Evolutionary conservation across 768 basidiomycete species (phyloP), one percentile per base, ranked within the genome.

Genomic region (Podaxis sp.): DNA sequence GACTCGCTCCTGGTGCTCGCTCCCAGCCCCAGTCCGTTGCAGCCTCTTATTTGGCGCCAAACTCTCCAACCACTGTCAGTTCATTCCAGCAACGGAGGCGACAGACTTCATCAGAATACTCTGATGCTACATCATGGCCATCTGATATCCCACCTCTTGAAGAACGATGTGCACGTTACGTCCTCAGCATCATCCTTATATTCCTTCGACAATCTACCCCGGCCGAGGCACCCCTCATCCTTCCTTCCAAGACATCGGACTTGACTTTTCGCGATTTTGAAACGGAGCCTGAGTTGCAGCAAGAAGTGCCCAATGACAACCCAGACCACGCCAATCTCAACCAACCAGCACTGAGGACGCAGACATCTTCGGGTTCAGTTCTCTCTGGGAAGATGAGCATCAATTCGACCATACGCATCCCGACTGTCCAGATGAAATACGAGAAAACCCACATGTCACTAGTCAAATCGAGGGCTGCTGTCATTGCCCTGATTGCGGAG

Each of bases 161-260:
- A 62, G 94, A 95, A 62, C 79, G 80, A 37, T 88, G 91, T 65
- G 92, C 91, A 25, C 85, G 82, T 70, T 93, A 93, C 70, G 80
- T 93, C 48, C 76, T 95, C 56, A 87, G 86, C 69, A 87, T 94
- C 47, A 87, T 95, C 84, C 82, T 91, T 16, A 73, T 88, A n/a
- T 91, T 90, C 70, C 80, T 93, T 37, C 83, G 91, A 16, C 87
- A 91, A 69, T 88, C 89, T 0, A 77, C 84, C 0, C 75, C 81
- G 36, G 72, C 79, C 21, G 86, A 89, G 16, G 73, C 75, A 35
- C 84, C 84, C 16, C 68, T 77, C 18, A 75, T 83, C 68, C 80
- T 84, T 18, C 83, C 84, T 21, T 85, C 80, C 64, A 77, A 82
- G 35, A 85, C 81, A 21, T 82, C 87, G 40, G 79, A 79, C 61